These are phyloP conservation scores for Scutellaria minor DNA, from an alignment of 257 asterid species.

Conservation along the genomic window DNA sequence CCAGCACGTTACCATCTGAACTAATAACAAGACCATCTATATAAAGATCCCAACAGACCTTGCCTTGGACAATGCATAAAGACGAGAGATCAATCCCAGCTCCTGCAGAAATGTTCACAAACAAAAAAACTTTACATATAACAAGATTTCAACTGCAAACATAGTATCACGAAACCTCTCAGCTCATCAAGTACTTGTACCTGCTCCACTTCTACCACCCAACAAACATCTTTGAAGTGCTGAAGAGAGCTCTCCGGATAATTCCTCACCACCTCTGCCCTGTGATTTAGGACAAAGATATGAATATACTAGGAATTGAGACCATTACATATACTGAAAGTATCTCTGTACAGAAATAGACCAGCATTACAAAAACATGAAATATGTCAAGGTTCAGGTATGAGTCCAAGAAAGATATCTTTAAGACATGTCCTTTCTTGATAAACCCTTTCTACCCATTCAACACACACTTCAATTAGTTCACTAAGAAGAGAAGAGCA, in stretches of 20 bases:
- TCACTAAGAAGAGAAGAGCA: background rate
- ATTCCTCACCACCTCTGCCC: slow-evolving; percentile 96
- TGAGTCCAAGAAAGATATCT: background rate
- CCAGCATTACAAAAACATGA: background rate
- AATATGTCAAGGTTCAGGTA: background rate
- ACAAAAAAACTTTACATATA: slow-evolving; percentile 10
- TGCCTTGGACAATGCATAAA: slow-evolving; percentile 75
- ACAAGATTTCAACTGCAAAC: background rate
- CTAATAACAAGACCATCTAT: slow-evolving; percentile 86
- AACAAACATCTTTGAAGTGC: slow-evolving; percentile 79
- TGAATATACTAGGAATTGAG: background rate
- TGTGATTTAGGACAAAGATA: slow-evolving; percentile 31
- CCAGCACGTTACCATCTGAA: slow-evolving; percentile 91
- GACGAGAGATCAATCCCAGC: slow-evolving; percentile 88
- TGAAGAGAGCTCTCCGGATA: slow-evolving; percentile 75
- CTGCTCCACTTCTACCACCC: slow-evolving; percentile 97
- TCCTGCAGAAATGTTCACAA: slow-evolving; percentile 49
- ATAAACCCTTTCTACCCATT: background rate
- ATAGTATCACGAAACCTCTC: slow-evolving; percentile 8
- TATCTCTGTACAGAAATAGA: background rate
- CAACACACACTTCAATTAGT: background rate
- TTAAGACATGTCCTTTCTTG: no score
- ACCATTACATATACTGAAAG: background rate
- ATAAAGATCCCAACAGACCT: slow-evolving; percentile 95
- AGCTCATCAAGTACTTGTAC: slow-evolving; percentile 37